phyloP scores from a whole-genome alignment of 768 basidiomycete species.

The Nidularia sp. region DNA sequence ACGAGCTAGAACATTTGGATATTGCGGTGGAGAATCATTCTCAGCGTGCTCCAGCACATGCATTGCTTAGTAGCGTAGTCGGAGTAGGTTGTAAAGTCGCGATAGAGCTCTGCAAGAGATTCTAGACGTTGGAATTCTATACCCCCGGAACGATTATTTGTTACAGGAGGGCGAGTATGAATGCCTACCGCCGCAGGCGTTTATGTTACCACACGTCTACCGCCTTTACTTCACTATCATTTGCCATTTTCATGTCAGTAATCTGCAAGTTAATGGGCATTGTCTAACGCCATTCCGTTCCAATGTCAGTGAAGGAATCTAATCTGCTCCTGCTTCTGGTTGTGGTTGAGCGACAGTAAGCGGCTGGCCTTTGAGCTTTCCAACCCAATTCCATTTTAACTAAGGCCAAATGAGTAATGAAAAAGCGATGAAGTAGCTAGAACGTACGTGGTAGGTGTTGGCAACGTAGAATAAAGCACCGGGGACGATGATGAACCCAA shows the following conservation, averaged over 20 bases:
- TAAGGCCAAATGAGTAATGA: conserved; percentile 17
- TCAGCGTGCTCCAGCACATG: conserved; percentile 89
- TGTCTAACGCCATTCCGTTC: not conserved
- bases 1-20: conserved; percentile 92
- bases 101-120: conserved; percentile 82
- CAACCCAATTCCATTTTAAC: conserved; percentile 53
- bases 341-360: conserved; percentile 12
- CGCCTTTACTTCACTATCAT: too few species aligned
- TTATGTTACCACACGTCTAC: too few species aligned
- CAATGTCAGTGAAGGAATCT: not conserved
- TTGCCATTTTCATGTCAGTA: too few species aligned
- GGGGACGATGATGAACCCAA: conserved; percentile 67
- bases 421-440: not conserved
- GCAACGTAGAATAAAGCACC: conserved; percentile 48
- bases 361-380: conserved; percentile 33
- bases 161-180: too few species aligned
- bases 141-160: too few species aligned
- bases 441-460: conserved; percentile 37
- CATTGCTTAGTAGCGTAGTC: conserved; percentile 80
- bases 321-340: conserved; percentile 12
- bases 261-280: too few species aligned
- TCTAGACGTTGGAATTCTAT: conserved; percentile 36
- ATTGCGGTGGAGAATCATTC: conserved; percentile 85
- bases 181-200: too few species aligned
- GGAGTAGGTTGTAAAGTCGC: conserved; percentile 86